Conservation (phyloP, 345 rosid genomes). For the Conringia planisiliqua region DNA sequence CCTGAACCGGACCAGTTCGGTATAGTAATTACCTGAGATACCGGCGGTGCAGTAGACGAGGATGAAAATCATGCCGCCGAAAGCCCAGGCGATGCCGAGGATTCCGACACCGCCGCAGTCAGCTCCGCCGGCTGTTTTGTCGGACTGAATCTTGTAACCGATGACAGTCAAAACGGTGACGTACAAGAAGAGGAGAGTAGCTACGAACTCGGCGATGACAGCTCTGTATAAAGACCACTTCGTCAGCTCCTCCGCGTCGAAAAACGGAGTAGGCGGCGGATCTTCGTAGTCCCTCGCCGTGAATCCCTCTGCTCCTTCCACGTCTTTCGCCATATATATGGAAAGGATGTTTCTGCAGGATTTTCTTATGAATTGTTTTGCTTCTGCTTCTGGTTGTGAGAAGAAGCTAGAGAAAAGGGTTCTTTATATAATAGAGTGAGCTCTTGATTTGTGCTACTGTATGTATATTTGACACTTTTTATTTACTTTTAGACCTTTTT, state of each 20-base stretch:
- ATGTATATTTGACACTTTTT: neutral
- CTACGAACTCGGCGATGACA: slow-evolving; percentile 32
- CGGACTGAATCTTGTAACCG: slow-evolving; percentile 25
- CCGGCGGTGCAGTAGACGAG: slow-evolving; percentile 93
- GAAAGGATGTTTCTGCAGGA: neutral
- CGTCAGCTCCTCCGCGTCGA: slow-evolving; percentile 30
- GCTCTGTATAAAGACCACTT: slow-evolving; percentile 36
- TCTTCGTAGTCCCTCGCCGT: slow-evolving; percentile 41
- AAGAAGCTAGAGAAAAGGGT: neutral
- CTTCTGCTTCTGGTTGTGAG: slow-evolving; percentile 2
- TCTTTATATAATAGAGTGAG: slow-evolving; percentile 20
- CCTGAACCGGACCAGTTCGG: neutral
- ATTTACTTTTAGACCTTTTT: neutral
- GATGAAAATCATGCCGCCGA: slow-evolving; percentile 80
- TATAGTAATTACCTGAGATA: slow-evolving; percentile 54
- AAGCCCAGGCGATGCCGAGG: slow-evolving; percentile 86
- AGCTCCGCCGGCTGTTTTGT: neutral
- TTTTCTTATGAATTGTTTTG: neutral
- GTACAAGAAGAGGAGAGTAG: slow-evolving; percentile 33
- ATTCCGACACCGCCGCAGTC: slow-evolving; percentile 70
- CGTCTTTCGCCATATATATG: slow-evolving; percentile 42
- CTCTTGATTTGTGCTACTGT: neutral
- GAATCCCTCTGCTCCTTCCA: slow-evolving; percentile 37
- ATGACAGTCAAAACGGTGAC: slow-evolving; percentile 30
- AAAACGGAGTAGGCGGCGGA: slow-evolving; percentile 28